Percentiles rank a stretch among this genome's conserved stretches.
Evolutionary conservation across 306 rosid genomes (phyloP).

Genomic region (Castanea sativa): DNA sequence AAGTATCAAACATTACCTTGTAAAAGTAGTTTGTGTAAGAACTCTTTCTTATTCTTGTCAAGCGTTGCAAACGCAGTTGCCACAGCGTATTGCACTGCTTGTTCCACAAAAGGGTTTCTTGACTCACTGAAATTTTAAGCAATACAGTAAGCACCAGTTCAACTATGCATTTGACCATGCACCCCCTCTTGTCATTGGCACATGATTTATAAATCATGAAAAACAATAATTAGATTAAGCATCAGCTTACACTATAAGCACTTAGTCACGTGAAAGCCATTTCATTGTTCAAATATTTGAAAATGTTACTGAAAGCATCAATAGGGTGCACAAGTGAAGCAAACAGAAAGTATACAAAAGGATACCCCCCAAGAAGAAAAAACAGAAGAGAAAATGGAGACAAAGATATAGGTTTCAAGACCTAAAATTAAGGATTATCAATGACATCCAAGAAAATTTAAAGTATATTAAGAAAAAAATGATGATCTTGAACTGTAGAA

Average conservation of each 20-base stretch:
- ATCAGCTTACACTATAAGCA: constrained; percentile 3
- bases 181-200: neutral
- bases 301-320: neutral
- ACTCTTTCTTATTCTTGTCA: constrained; percentile 55
- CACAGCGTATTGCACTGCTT: constrained; percentile 82
- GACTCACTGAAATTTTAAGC: constrained; percentile 60
- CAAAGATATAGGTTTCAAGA: neutral
- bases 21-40: constrained; percentile 60
- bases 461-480: neutral
- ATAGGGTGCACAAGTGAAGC: neutral
- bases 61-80: constrained; percentile 77
- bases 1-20: constrained; percentile 48
- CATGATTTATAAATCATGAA: neutral
- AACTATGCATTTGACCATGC: constrained; percentile 2
- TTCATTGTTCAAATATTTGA: neutral
- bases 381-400: neutral
- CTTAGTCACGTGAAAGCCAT: neutral
- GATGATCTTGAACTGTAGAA: neutral
- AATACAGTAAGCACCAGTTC: constrained; percentile 16
- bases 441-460: neutral
- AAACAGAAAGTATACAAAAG: neutral
- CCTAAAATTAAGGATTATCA: neutral
- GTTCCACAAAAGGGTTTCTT: constrained; percentile 90
- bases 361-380: neutral
- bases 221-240: neutral